phyloP scores from a whole-genome alignment of 2,329 filamentous ascomycete species.

The Cladosporium oxysporum region DNA sequence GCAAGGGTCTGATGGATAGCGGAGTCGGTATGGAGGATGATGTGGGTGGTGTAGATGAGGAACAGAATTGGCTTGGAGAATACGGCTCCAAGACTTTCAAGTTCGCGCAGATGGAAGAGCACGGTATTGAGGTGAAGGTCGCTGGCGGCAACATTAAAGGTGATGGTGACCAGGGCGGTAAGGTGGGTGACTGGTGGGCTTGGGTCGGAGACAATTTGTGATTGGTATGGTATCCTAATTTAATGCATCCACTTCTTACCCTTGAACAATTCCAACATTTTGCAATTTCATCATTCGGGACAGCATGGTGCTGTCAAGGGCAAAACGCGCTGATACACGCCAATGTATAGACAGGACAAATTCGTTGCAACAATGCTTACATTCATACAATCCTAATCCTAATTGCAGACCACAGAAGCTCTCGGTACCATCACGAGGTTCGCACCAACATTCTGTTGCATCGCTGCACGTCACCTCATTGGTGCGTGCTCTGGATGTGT shows the following conservation, averaged over 20 bases:
- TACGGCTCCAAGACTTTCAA: constrained; percentile 75
- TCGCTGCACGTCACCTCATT: neutral
- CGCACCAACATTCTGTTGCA: neutral
- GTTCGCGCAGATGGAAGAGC: constrained; percentile 81
- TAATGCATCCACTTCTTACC: neutral
- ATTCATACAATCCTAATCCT: neutral
- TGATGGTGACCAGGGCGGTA: constrained; percentile 66
- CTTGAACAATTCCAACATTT: neutral
- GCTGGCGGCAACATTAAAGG: constrained; percentile 70
- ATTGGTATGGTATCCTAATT: neutral
- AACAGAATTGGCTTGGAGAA: constrained; percentile 76
- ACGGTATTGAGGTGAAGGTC: constrained; percentile 76
- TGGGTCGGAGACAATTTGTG: constrained; percentile 67
- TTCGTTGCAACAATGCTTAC: neutral
- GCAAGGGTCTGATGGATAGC: constrained; percentile 80
- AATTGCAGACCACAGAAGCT: neutral
- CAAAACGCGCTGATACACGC: neutral
- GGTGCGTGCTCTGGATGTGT: constrained; percentile 33
- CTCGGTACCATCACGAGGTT: neutral
- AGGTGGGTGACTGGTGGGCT: constrained; percentile 81
- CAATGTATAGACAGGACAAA: neutral
- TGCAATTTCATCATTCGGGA: neutral
- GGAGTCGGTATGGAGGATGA: constrained; percentile 68
- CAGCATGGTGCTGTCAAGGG: neutral
- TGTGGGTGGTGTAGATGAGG: constrained; percentile 65